Evolutionary conservation across 768 basidiomycete species (phyloP), one percentile per base, ranked within the genome.

Genomic region (Melanogaster broomeanus): DNA sequence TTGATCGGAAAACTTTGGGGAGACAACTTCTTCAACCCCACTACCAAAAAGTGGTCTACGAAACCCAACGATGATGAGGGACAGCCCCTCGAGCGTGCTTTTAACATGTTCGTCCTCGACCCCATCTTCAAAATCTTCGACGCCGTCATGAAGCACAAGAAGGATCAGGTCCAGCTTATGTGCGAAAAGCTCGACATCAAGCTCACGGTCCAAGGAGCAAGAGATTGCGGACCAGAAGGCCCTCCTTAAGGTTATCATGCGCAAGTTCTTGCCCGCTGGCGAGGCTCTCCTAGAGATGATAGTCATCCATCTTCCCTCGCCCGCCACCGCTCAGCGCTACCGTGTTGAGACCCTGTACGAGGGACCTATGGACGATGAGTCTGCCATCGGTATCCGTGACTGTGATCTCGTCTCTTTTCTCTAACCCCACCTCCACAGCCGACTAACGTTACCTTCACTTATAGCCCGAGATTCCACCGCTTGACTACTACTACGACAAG

Each of bases 211-310:
- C 42, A 92, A 95, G 1, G 96, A 97, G 80, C 86, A 85, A 65
- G 97, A 97, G 59, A 82, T 92, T 58, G 9, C 43, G 10, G 96
- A 98, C 72, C 88, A 93, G 68, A 99, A 99, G 76, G 81, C 83
- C 19, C 87, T 99, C 64, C 89, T 99, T 72, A 99, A 99, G 79
- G 86, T 88, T 62, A 73, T 98, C 74, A 98, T 99, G 97, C 89
- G 94, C 75, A 97, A 97, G 77, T 99, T 98, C 90, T 80, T 98
- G 61, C 97, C 97, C 68, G 97, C 97, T 57, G 97, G 97, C 67
- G 97, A 99, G 75, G 88, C 95, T 41, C 87, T 99, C 62, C 72
- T 99, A 76, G 97, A 98, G 83, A 99, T 99, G 97, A 98, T 98
- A 74, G 94, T 98, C 80, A 92, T 99, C 75, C 93, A 98, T 78